phyloP scores from a whole-genome alignment of 495 filamentous ascomycete genomes.

The Aspergillus homomorphus region DNA sequence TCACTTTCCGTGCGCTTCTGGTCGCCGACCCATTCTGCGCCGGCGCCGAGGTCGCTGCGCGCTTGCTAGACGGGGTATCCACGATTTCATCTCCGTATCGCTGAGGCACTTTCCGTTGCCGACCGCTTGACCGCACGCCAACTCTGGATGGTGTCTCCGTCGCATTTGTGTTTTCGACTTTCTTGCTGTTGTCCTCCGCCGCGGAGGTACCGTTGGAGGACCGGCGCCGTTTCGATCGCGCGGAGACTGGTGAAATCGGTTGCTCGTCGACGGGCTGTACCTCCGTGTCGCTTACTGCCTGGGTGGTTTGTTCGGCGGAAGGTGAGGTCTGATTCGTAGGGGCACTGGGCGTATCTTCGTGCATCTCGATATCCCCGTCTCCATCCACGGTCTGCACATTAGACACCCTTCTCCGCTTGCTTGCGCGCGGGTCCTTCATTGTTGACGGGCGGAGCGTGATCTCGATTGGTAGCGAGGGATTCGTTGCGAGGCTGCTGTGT shows the following conservation, averaged over 20 bases:
- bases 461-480: background rate
- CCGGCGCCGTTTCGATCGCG: constrained; percentile 24
- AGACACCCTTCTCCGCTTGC: constrained; percentile 43
- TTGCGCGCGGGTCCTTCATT: constrained; percentile 42
- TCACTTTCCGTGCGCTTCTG: constrained; percentile 25
- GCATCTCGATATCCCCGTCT: constrained; percentile 40
- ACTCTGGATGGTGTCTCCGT: constrained; percentile 25
- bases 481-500: background rate
- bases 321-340: constrained; percentile 16
- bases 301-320: constrained; percentile 8
- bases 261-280: background rate
- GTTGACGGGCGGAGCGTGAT: background rate
- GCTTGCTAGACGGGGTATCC: constrained; percentile 24
- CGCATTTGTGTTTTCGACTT: constrained; percentile 10
- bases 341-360: constrained; percentile 17
- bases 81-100: constrained; percentile 32
- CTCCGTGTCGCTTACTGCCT: constrained; percentile 1
- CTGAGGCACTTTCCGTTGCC: constrained; percentile 41
- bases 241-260: constrained; percentile 3
- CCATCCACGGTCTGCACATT: constrained; percentile 24
- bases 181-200: constrained; percentile 8
- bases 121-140: constrained; percentile 37
- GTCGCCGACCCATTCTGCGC: constrained; percentile 21
- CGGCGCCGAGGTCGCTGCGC: constrained; percentile 24
- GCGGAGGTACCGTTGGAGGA: constrained; percentile 16